phyloP scores from a whole-genome alignment of 106 monocot species.

The Cymbidium sinense region DNA sequence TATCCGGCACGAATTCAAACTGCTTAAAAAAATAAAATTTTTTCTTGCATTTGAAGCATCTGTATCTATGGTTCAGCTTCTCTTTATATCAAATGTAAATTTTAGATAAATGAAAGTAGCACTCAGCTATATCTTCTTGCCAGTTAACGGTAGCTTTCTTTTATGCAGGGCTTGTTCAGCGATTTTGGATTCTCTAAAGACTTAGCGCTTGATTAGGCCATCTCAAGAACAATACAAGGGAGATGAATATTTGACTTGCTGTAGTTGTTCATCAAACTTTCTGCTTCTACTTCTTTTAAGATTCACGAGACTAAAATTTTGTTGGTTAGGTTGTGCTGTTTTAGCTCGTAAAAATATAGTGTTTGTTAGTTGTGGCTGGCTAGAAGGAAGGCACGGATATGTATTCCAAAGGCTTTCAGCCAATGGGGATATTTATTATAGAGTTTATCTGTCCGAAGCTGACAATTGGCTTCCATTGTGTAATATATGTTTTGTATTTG shows the following conservation, averaged over 20 bases:
- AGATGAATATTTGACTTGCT: not conserved
- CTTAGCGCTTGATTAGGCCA: not conserved
- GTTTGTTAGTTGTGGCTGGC: not conserved
- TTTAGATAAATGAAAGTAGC: not conserved
- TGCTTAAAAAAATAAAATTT: no score
- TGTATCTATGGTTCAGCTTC: not conserved
- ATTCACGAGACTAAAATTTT: not conserved
- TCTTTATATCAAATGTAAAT: not conserved
- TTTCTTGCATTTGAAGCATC: no score
- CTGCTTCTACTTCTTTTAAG: not conserved
- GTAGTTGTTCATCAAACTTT: not conserved
- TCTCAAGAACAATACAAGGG: not conserved
- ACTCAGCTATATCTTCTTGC: not conserved
- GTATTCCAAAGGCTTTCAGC: no score
- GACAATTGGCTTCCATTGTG: not conserved
- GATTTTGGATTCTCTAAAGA: slow-evolving; percentile 17
- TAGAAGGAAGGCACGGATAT: no score
- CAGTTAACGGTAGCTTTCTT: not conserved
- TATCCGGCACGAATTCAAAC: no score
- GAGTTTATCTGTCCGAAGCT: no score
- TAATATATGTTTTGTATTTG: not conserved
- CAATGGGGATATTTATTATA: no score
- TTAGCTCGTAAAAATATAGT: not conserved
- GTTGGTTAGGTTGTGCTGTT: not conserved
- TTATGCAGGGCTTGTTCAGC: slow-evolving; percentile 12